Percentiles rank a stretch among this genome's conserved stretches.
Evolutionary conservation across 805 yeast species (phyloP).

Genomic region (Candida montana): DNA sequence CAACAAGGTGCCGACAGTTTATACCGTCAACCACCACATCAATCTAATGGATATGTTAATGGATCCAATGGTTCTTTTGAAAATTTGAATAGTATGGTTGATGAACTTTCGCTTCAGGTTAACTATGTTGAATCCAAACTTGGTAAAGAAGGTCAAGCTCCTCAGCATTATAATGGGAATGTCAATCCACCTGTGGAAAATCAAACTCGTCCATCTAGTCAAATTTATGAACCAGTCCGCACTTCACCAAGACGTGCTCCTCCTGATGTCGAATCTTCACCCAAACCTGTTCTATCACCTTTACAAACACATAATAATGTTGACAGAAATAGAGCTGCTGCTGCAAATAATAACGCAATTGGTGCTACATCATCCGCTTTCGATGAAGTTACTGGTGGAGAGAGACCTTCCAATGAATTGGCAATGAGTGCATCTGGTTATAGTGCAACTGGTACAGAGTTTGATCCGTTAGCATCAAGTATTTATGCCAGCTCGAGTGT

Average conservation of each 20-base stretch:
- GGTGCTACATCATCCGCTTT: too few species aligned
- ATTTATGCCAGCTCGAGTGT: constrained; percentile 20
- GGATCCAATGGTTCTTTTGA: constrained; percentile 20
- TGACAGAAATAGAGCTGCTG: too few species aligned
- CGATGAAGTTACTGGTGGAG: constrained; percentile 1
- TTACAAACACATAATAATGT: neutral
- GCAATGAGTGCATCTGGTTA: neutral
- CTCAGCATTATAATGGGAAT: neutral
- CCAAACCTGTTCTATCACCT: constrained; percentile 6
- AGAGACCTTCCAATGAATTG: constrained; percentile 10
- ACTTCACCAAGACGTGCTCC: constrained; percentile 3
- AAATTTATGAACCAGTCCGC: constrained; percentile 4
- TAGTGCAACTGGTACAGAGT: neutral
- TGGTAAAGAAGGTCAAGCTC: constrained; percentile 3
- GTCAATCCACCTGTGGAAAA: neutral
- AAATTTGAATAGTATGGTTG: constrained; percentile 32
- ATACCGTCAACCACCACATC: neutral
- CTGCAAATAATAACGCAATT: too few species aligned
- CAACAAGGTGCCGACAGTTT: neutral
- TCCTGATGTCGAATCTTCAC: too few species aligned
- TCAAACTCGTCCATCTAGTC: constrained; percentile 4
- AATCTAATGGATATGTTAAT: neutral
- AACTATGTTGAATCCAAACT: constrained; percentile 19
- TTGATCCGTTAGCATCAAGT: constrained; percentile 3
- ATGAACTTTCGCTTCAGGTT: constrained; percentile 26